Evolutionary conservation across 2,329 filamentous ascomycete genomes (phyloP), one percentile per base, ranked within the genome.

Genomic region (Ophiosphaerella korrae): DNA sequence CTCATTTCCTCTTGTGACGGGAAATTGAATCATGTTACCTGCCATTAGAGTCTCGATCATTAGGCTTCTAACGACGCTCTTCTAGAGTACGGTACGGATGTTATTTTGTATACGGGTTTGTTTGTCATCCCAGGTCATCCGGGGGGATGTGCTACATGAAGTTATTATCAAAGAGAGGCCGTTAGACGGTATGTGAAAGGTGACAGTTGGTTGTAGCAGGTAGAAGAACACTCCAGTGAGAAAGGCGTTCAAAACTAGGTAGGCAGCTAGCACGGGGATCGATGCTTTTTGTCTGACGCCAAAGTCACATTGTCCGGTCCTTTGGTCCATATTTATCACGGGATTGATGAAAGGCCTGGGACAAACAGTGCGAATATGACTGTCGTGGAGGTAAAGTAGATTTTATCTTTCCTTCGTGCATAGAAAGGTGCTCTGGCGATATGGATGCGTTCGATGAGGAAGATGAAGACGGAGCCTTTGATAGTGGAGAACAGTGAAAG

Each of bases 391-490:
- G 52, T 35, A 1, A 72, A 18, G 53, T 73, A 76, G 23, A 75
- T 45, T 42, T 60, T 65, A 44, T 75, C 72, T 6, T 67, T 56
- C 29, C 55, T 54, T 12, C 74, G 65, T 9, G 56, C 48, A 9
- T 63, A 53, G 40, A 68, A 66, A 5, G 70, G 62, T 13, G 64
- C 56, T 12, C 72, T 64, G 18, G 75, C 64, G 7, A 71, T 62
- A 41, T 76, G 73, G 24, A 70, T 65, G 13, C 75, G 68, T 50
- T 77, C 75, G 24, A 75, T 64, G 5, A 77, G 61, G 53, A 74
- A 75, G 11, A 72, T 50, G 39, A 75, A 75, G 23, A 73, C 62
- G 21, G 61, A 38, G 14, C 61, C 51, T 45, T 76, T 75, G 45
- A 57, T 63, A 9, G 52, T 48, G 14, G 72, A 57, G 49, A 75